Evolutionary conservation across 768 basidiomycete genomes (phyloP).

Genomic region (Pleurotus pulmonarius): DNA sequence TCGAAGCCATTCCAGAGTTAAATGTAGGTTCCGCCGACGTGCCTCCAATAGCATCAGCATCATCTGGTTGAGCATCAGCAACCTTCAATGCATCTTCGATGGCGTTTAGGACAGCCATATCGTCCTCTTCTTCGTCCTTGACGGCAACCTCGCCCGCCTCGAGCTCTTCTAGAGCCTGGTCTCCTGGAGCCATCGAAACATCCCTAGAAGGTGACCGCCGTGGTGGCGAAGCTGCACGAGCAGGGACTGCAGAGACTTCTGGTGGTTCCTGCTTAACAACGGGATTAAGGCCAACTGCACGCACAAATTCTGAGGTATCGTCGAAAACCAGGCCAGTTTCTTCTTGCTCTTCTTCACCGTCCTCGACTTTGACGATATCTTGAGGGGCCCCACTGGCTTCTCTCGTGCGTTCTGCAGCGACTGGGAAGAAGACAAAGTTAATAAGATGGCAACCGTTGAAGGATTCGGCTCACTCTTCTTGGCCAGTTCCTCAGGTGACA

Average conservation of each 20-base stretch:
- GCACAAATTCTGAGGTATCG: conserved; percentile 95
- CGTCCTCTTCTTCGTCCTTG: conserved; percentile 76
- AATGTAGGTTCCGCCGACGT: conserved; percentile 79
- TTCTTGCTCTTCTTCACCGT: conserved; percentile 33
- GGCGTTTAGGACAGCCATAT: conserved; percentile 70
- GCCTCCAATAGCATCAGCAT: conserved; percentile 40
- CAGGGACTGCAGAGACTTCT: conserved; percentile 24
- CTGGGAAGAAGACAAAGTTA: conserved; percentile 31
- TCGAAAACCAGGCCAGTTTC: conserved; percentile 79
- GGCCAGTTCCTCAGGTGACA: conserved; percentile 81
- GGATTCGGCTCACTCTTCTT: conserved; percentile 52
- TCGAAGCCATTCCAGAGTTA: conserved; percentile 82
- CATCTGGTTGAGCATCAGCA: conserved; percentile 53
- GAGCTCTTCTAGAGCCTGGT: conserved; percentile 66
- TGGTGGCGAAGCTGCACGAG: conserved; percentile 24
- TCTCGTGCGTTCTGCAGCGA: conserved; percentile 57
- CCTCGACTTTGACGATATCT: conserved; percentile 43
- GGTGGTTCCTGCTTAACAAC: conserved; percentile 46
- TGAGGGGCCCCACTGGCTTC: conserved; percentile 39
- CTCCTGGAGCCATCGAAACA: conserved; percentile 54
- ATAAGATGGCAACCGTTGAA: neutral
- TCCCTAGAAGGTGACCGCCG: conserved; percentile 44
- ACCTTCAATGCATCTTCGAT: conserved; percentile 69
- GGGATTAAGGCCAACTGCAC: conserved; percentile 68
- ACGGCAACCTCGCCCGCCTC: conserved; percentile 80